phyloP scores from a whole-genome alignment of 179 eudicot genomes.

The Amaranthus tricolor region DNA sequence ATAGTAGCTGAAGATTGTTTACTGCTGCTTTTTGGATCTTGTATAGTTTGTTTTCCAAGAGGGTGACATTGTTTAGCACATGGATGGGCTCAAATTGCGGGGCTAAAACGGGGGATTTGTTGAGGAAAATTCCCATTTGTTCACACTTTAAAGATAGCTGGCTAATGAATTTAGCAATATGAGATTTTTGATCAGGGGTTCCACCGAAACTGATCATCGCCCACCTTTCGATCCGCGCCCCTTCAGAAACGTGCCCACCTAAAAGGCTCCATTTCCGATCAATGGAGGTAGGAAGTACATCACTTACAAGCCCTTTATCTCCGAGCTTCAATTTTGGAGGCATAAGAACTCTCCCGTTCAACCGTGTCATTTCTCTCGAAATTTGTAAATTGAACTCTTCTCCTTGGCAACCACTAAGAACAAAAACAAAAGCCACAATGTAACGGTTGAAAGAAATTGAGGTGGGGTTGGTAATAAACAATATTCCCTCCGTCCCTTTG shows the following conservation, averaged over 20 bases:
- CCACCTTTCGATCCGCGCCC: constrained; percentile 76
- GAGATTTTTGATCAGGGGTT: constrained; percentile 53
- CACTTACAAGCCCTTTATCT: constrained; percentile 53
- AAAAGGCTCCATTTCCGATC: constrained; percentile 93
- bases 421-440: background rate
- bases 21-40: constrained; percentile 52
- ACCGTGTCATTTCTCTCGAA: constrained; percentile 69
- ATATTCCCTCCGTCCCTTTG: too few relatives aligned
- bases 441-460: background rate
- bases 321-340: constrained; percentile 93
- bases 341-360: constrained; percentile 78
- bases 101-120: constrained; percentile 43
- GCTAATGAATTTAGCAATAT: constrained; percentile 60
- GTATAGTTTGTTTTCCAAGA: constrained; percentile 66
- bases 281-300: constrained; percentile 56
- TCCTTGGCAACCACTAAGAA: constrained; percentile 62
- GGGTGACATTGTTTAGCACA: constrained; percentile 59
- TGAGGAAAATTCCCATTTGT: constrained; percentile 73
- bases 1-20: constrained; percentile 65
- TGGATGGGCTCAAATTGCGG: constrained; percentile 83
- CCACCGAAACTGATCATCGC: constrained; percentile 87
- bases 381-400: constrained; percentile 70
- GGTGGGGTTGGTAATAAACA: background rate
- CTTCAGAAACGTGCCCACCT: constrained; percentile 85
- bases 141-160: constrained; percentile 73